Conservation (phyloP, 2,329 filamentous ascomycete genomes). For the Sclerotinia trifoliorum region DNA sequence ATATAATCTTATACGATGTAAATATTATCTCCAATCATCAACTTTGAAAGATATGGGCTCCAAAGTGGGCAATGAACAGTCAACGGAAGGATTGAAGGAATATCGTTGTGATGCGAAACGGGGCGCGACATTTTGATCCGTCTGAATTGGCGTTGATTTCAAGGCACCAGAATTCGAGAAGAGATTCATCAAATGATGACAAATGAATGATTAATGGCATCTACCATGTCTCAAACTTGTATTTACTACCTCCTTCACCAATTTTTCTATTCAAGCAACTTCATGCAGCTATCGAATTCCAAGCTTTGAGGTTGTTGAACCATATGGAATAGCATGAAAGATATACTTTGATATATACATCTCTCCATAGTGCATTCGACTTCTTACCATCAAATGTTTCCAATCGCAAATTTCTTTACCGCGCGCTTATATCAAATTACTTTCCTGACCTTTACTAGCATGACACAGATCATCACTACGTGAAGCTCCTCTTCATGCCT, state of each 20-base stretch:
- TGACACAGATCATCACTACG: not conserved
- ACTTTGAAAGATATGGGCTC: not conserved
- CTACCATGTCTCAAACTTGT: not conserved
- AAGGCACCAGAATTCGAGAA: not conserved
- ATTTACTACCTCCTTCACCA: not conserved
- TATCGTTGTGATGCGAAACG: not conserved
- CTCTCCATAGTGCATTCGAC: too few species aligned
- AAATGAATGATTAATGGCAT: not conserved
- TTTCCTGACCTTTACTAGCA: not conserved
- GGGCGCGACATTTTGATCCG: not conserved
- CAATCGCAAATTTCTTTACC: not conserved
- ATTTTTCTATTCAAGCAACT: not conserved
- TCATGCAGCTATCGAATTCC: not conserved
- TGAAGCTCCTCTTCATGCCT: not conserved
- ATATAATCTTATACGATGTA: not conserved
- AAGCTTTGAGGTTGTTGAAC: not conserved
- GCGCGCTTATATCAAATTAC: slow-evolving; percentile 4
- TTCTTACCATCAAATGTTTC: too few species aligned
- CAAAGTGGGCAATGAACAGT: not conserved
- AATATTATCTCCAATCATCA: not conserved
- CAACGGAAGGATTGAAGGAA: not conserved
- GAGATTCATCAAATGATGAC: slow-evolving; percentile 9
- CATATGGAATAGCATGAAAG: not conserved
- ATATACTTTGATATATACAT: not conserved
- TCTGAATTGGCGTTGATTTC: not conserved